These are phyloP conservation scores for Cutaneotrichosporon daszewskae DNA, from an alignment of 1,284 basidiomycete genomes.

Conservation along the genomic window DNA sequence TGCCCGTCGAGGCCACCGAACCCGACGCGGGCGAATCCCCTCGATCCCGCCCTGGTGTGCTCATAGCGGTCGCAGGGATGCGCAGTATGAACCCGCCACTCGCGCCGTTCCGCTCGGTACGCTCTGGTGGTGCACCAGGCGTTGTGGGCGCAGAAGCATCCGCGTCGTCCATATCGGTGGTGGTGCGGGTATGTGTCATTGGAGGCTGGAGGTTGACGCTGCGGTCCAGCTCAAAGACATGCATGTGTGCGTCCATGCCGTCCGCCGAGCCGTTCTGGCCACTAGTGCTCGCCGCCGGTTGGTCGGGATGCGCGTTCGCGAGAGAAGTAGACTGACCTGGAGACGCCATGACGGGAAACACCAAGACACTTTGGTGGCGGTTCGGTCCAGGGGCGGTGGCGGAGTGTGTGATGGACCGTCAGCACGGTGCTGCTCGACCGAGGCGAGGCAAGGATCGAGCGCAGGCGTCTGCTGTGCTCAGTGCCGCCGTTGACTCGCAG, in stretches of 20 bases:
- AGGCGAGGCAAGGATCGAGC: no score
- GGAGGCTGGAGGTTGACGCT: conserved; percentile 2
- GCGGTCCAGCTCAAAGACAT: background rate
- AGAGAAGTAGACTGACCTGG: no score
- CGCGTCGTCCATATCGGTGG: conserved; percentile 3
- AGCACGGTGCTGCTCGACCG: no score
- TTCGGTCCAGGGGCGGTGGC: conserved; percentile 3
- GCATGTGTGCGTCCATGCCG: no score
- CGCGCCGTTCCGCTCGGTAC: background rate
- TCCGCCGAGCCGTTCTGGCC: no score
- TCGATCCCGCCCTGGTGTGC: background rate
- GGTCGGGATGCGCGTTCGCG: no score
- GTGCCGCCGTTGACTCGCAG: no score
- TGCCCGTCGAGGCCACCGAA: conserved; percentile 6
- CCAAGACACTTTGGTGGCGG: conserved; percentile 1
- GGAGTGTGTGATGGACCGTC: no score
- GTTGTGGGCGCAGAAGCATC: conserved; percentile 1
- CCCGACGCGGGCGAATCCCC: conserved; percentile 5
- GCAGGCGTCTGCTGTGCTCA: no score
- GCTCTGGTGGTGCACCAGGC: background rate
- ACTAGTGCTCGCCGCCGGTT: no score
- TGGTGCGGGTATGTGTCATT: background rate
- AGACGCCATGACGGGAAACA: no score
- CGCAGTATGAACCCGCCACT: conserved; percentile 6
- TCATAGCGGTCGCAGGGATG: conserved; percentile 5